Conservation (phyloP, 1,284 basidiomycete species). For the Heterobasidion occidentale region DNA sequence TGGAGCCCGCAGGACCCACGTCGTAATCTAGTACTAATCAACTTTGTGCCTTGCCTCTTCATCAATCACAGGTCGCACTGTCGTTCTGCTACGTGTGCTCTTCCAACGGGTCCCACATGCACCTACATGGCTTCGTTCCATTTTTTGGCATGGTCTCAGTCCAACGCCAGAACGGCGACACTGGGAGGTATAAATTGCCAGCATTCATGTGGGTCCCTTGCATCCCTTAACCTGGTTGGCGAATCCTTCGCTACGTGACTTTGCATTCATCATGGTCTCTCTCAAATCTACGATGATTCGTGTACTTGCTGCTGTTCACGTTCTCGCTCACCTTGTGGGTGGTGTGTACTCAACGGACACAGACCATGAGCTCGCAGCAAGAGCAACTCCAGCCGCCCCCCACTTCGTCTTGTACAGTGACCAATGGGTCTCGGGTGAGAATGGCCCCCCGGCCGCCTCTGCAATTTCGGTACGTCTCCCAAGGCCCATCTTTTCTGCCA, state of each 20-base stretch:
- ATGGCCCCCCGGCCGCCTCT: constrained; percentile 27
- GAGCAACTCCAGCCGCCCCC: constrained; percentile 25
- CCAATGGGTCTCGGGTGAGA: constrained; percentile 27
- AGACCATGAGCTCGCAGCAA: not conserved
- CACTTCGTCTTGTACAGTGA: constrained; percentile 38
- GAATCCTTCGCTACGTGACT: not conserved
- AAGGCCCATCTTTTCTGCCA: not conserved
- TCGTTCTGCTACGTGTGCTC: not conserved
- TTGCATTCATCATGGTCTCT: constrained; percentile 1
- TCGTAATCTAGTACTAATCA: too few species aligned
- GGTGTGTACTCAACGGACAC: not conserved
- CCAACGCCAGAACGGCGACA: not conserved
- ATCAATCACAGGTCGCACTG: too few species aligned
- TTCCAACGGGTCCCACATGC: not conserved
- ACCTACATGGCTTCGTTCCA: not conserved
- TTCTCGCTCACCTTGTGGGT: not conserved
- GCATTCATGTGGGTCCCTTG: not conserved
- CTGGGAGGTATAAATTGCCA: not conserved
- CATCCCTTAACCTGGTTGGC: not conserved
- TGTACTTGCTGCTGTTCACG: not conserved
- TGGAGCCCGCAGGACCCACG: too few species aligned
- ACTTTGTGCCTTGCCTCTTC: too few species aligned
- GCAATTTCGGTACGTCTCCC: constrained; percentile 23
- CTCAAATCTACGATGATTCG: not conserved
- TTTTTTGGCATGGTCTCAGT: not conserved